Percentiles rank a stretch among this genome's conserved stretches.
phyloP scores from a whole-genome alignment of 73 alveolate species.

The Paramecium sexaurelia region DNA sequence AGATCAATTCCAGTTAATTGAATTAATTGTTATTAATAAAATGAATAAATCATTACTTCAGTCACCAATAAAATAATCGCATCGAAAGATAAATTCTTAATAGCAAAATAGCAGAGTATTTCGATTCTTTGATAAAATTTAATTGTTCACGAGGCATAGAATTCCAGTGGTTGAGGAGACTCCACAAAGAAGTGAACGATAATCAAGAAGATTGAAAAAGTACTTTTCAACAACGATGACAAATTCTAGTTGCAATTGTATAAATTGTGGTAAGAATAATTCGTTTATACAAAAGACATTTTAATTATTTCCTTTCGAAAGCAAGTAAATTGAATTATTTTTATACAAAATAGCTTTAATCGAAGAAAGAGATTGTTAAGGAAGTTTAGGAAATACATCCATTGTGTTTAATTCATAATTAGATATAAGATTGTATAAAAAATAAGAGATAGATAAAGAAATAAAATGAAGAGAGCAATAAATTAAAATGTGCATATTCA shows the following conservation, averaged over 20 bases:
- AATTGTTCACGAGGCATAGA: background rate
- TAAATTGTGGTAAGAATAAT: background rate
- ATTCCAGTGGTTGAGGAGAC: background rate
- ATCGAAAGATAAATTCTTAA: background rate
- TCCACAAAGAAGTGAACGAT: slow-evolving; percentile 15
- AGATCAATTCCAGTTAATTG: background rate
- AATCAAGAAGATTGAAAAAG: background rate
- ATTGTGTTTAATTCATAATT: slow-evolving; percentile 3
- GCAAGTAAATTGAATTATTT: background rate
- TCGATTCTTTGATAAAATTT: background rate
- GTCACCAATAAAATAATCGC: background rate
- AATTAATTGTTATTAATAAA: background rate
- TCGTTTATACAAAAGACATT: background rate
- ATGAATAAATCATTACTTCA: background rate
- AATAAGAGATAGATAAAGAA: slow-evolving; percentile 29
- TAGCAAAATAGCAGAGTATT: background rate
- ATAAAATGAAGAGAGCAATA: slow-evolving; percentile 25
- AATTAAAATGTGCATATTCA: background rate
- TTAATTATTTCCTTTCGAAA: background rate
- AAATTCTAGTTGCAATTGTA: slow-evolving; percentile 2
- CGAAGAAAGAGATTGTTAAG: background rate
- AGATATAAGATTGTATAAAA: background rate
- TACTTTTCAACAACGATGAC: background rate
- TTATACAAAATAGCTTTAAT: background rate
- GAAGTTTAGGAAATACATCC: background rate